A percentile compares a stretch with the other conserved stretches of the same genome.
These are phyloP conservation scores for Golubevia sp. DNA, from an alignment of 1,284 basidiomycete species.

Conservation along the genomic window DNA sequence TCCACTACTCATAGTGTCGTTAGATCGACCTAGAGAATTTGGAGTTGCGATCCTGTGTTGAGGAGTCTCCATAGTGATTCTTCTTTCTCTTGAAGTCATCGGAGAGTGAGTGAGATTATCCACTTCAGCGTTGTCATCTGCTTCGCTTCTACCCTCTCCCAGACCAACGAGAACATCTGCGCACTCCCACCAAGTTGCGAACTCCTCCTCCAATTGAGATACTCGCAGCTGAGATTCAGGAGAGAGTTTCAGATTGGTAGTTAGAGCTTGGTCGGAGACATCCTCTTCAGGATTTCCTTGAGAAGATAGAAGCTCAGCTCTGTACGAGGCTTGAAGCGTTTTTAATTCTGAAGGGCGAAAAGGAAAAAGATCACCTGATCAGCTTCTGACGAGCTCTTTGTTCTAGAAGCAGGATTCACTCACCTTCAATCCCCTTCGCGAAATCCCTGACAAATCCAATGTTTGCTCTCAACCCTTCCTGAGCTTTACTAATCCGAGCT, in stretches of 20 bases:
- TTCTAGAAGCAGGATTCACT: slow-evolving; percentile 3
- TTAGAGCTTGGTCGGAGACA: not conserved
- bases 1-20: slow-evolving; percentile 16
- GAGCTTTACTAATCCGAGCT: slow-evolving; percentile 36
- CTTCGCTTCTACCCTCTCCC: slow-evolving; percentile 27
- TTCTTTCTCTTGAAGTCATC: slow-evolving; percentile 1
- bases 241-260: not conserved
- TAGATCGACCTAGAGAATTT: not conserved
- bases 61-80: slow-evolving; percentile 12
- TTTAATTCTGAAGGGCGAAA: slow-evolving; percentile 24
- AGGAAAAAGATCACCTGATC: not conserved
- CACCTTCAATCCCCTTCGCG: slow-evolving; percentile 31
- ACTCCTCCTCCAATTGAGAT: slow-evolving; percentile 1
- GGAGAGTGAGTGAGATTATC: slow-evolving; percentile 29
- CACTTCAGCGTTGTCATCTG: slow-evolving; percentile 22
- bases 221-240: not conserved
- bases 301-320: slow-evolving; percentile 6
- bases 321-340: slow-evolving; percentile 21
- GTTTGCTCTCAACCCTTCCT: slow-evolving; percentile 29
- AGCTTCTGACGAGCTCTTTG: not conserved
- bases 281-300: slow-evolving; percentile 2
- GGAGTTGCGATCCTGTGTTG: slow-evolving; percentile 10
- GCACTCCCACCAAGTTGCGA: slow-evolving; percentile 30
- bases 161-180: slow-evolving; percentile 42
- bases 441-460: slow-evolving; percentile 36